phyloP scores from a whole-genome alignment of 2,329 filamentous ascomycete species.

The Talaromyces islandicus region DNA sequence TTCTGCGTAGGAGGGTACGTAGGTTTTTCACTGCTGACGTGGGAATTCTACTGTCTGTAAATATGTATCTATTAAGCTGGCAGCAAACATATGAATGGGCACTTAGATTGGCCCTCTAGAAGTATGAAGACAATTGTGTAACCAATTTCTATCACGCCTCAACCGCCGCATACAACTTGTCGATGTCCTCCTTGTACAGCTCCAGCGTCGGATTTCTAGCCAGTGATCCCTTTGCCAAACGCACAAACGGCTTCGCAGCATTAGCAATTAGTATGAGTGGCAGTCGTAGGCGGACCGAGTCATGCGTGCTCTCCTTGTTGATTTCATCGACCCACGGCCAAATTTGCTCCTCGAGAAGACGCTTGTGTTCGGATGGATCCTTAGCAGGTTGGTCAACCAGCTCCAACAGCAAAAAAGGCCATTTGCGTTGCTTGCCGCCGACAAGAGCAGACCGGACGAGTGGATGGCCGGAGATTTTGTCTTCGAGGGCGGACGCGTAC shows the following conservation, averaged over 20 bases:
- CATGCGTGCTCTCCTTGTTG: background rate
- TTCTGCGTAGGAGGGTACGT: background rate
- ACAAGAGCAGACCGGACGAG: conserved; percentile 16
- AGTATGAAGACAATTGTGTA: background rate
- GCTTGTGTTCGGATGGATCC: background rate
- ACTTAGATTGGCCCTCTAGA: too few species aligned
- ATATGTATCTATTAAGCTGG: background rate
- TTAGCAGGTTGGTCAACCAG: background rate
- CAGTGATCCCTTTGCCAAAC: conserved; percentile 5
- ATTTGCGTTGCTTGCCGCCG: conserved; percentile 16
- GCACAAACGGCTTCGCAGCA: conserved; percentile 3
- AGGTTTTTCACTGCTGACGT: background rate
- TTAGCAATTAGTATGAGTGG: conserved; percentile 1
- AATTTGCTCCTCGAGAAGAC: background rate
- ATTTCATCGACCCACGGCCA: conserved; percentile 3
- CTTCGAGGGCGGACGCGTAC: conserved; percentile 18
- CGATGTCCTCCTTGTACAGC: conserved; percentile 3
- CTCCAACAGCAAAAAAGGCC: conserved; percentile 18
- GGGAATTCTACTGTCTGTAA: background rate
- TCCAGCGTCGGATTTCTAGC: conserved; percentile 6
- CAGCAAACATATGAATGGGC: too few species aligned
- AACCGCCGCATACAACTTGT: conserved; percentile 1
- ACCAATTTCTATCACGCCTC: background rate
- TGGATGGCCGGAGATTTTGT: conserved; percentile 17
- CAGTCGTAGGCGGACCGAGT: conserved; percentile 6